Base-by-base conservation (phyloP, 495 filamentous ascomycete species). In the Penicillium turbatum region DNA sequence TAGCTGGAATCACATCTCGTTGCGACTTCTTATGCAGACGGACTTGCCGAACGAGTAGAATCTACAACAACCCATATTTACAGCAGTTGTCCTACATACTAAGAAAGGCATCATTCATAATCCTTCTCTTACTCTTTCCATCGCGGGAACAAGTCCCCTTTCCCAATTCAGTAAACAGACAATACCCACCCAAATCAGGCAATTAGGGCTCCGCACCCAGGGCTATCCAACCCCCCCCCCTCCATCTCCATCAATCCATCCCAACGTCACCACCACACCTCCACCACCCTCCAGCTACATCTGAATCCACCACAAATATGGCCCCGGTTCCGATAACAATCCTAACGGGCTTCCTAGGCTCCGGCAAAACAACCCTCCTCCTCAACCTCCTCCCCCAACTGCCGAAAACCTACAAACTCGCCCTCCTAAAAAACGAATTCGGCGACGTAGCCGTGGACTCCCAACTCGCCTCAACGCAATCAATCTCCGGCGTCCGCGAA, bases 371-470 rank as follows among this genome's bases (percentile, higher is more conserved):
- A 2, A 96, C 93, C 8, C 78, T 96, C 36, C 87, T 96, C 56
- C 83, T 96, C 35, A 89, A 92, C 69, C 84, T 96, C 34, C 75
- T 96, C 65, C 89, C 90, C 0, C 91, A 96, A 73, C 84, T 96
- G 4, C 89, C 83, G 19, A 66, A 72, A 7, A 68, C 66, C 55
- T 97, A 97, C 81, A 83, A 82, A 3, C 83, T 98, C 47, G 92
- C 92, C n/a, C 83, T 98, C 17, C 79, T 98, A 17, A 98, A 98
- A 70, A 98, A 98, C 70, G 93, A 98, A 72, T 96, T 96, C 69
- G 93, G 93, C 63, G 92, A 97, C 69, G 69, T 98, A 15, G 91
- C 90, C 24, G 79, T 97, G 67, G 93, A 97, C 79, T 90, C 86
- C 9, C 89, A 95, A 68, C 82, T 97, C 15, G 91, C 93, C 38